A percentile compares a stretch with the other conserved stretches of the same genome.
These are phyloP conservation scores for Lyophyllum semitale DNA, from an alignment of 768 basidiomycete genomes.

Conservation along the genomic window DNA sequence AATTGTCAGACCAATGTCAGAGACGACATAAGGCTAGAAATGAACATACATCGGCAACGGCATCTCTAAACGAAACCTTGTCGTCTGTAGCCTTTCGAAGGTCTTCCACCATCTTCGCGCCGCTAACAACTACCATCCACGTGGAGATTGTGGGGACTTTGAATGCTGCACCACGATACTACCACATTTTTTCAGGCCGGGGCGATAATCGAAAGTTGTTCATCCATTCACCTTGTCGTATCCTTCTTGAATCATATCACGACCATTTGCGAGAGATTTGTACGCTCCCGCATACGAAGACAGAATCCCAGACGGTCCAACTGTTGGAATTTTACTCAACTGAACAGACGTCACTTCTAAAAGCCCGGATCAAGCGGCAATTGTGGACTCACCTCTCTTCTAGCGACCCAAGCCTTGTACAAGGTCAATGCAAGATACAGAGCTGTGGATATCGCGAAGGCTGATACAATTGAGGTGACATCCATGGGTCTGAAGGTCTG, in stretches of 20 bases:
- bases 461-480: neutral
- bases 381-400: neutral
- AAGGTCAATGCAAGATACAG: conserved; percentile 3
- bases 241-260: neutral
- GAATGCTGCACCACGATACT: conserved; percentile 21
- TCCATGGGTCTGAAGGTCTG: neutral
- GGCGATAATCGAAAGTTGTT: no score
- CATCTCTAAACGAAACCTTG: conserved; percentile 27
- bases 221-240: conserved; percentile 1
- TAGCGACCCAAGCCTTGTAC: conserved; percentile 3
- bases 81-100: conserved; percentile 32
- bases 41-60: conserved; percentile 26
- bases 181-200: no score
- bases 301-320: conserved; percentile 30
- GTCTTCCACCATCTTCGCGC: conserved; percentile 31
- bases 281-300: conserved; percentile 32
- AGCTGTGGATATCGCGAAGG: neutral
- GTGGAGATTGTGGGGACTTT: conserved; percentile 22
- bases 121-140: conserved; percentile 34
- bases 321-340: conserved; percentile 29
- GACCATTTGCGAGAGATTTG: conserved; percentile 19
- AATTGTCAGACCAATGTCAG: neutral
- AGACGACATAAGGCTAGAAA: neutral
- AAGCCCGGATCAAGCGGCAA: neutral
- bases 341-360: neutral